phyloP scores from a whole-genome alignment of 805 yeast species.

The Metschnikowia similis region DNA sequence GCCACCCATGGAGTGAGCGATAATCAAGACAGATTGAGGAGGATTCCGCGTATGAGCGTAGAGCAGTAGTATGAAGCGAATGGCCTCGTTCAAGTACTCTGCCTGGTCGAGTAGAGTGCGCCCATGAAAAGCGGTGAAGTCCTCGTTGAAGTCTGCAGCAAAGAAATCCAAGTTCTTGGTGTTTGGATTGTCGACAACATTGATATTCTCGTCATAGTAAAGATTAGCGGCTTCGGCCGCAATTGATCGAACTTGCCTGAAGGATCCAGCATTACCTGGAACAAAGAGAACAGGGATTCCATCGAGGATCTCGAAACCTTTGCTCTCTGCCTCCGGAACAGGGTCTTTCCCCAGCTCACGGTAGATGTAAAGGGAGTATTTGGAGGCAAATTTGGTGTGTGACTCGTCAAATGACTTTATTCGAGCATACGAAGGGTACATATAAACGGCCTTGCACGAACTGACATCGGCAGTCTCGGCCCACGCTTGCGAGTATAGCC shows the following conservation, averaged over 20 bases:
- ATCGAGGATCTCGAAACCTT: conserved; percentile 30
- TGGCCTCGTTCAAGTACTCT: conserved; percentile 85
- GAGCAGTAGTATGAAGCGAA: conserved; percentile 65
- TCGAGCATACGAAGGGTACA: conserved; percentile 82
- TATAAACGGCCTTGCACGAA: conserved; percentile 63
- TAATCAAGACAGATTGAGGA: conserved; percentile 69
- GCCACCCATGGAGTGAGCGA: conserved; percentile 98
- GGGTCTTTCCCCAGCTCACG: conserved; percentile 73
- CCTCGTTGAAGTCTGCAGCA: conserved; percentile 92
- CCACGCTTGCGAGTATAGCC: conserved; percentile 9
- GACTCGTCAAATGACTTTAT: conserved; percentile 67
- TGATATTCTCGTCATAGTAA: conserved; percentile 35
- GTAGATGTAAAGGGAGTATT: conserved; percentile 80
- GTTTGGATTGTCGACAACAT: conserved; percentile 24
- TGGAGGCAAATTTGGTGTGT: conserved; percentile 67
- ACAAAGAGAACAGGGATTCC: conserved; percentile 91
- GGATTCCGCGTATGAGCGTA: conserved; percentile 43
- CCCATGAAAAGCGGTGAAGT: conserved; percentile 94
- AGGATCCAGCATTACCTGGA: conserved; percentile 98
- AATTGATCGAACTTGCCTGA: conserved; percentile 83
- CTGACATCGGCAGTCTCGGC: conserved; percentile 30
- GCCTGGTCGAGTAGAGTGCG: conserved; percentile 91
- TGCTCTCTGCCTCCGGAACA: conserved; percentile 41
- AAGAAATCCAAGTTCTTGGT: conserved; percentile 70
- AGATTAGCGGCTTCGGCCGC: conserved; percentile 73